A percentile compares a stretch with the other conserved stretches of the same genome.
Conservation (phyloP, 139 green algal species). For the Coccomyxa sp. region DNA sequence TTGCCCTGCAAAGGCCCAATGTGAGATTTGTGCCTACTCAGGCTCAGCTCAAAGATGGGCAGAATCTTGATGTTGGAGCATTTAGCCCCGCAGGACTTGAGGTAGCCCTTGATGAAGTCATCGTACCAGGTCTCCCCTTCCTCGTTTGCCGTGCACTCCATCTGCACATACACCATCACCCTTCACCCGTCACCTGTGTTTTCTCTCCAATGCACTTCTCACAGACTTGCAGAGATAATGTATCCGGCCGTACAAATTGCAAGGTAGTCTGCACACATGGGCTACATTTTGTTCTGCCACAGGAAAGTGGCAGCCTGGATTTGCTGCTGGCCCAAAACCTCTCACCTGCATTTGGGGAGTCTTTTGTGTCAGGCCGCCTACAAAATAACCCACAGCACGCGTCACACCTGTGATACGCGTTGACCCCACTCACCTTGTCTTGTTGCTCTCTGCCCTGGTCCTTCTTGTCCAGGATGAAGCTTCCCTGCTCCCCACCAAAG, state of each 20-base stretch:
- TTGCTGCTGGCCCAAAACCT: no score
- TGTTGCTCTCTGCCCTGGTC: no score
- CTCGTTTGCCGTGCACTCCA: background rate
- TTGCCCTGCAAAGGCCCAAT: background rate
- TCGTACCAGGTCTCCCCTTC: background rate
- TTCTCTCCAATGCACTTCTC: background rate
- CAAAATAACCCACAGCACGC: no score
- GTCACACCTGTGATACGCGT: no score
- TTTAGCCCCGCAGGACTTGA: background rate
- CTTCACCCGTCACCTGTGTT: background rate
- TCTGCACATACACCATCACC: background rate
- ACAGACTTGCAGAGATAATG: background rate
- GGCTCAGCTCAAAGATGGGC: background rate
- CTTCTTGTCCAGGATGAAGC: background rate
- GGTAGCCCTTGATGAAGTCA: background rate
- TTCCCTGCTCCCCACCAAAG: background rate
- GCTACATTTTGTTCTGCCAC: background rate
- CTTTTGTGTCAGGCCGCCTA: no score
- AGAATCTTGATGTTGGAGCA: background rate
- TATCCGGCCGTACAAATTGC: background rate
- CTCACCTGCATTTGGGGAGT: no score
- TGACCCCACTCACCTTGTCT: no score
- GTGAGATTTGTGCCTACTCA: background rate
- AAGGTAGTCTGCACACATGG: background rate
- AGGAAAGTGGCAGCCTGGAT: no score